Conservation (phyloP, 805 yeast genomes). For the Jamesozyma lodderae region DNA sequence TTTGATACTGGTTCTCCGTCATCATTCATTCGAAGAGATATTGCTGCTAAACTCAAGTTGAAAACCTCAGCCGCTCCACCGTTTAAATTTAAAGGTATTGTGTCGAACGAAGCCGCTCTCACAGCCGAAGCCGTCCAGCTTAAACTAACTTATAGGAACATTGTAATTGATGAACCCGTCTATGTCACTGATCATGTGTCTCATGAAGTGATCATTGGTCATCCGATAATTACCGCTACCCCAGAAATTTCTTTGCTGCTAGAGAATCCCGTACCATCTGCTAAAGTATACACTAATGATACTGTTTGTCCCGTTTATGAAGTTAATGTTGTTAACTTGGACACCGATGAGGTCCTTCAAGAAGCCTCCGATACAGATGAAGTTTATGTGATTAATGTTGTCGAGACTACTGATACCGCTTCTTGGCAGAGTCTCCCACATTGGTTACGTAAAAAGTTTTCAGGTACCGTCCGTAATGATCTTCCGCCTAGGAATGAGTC, state of each 20-base stretch:
- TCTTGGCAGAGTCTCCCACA: not conserved
- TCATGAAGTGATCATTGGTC: constrained; percentile 2
- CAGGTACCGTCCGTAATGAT: not conserved
- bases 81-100: constrained; percentile 1
- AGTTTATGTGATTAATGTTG: not conserved
- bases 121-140: constrained; percentile 1
- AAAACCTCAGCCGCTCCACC: constrained; percentile 1
- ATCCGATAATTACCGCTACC: constrained; percentile 2
- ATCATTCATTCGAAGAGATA: constrained; percentile 4
- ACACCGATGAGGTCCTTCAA: too few species aligned
- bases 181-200: constrained; percentile 3
- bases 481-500: not conserved
- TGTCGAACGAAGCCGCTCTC: not conserved
- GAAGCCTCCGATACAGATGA: not conserved
- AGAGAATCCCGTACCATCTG: not conserved
- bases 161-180: not conserved
- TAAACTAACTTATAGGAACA: not conserved
- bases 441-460: not conserved
- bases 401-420: not conserved
- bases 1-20: constrained; percentile 5
- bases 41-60: not conserved
- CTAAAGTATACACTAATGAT: not conserved
- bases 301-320: constrained; percentile 1
- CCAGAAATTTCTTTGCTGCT: not conserved
- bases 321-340: constrained; percentile 12